Evolutionary conservation across 1,284 basidiomycete genomes (phyloP).

Genomic region (Cutaneotrichosporon sp.): DNA sequence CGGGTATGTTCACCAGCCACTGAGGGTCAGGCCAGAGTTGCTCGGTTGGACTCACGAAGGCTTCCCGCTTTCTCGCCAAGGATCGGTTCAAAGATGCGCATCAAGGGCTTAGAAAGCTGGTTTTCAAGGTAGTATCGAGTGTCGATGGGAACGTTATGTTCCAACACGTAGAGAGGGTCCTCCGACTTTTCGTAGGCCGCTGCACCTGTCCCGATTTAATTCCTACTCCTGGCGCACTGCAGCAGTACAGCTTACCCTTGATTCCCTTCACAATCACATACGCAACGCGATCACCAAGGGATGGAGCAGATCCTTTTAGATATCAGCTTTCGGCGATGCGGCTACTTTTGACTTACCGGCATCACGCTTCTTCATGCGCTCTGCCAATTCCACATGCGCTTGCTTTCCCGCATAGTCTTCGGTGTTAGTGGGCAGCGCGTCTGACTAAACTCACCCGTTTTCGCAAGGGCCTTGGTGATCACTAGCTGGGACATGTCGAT

Average conservation of each 20-base stretch:
- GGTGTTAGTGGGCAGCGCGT: background rate
- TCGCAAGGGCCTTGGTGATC: slow-evolving; percentile 91
- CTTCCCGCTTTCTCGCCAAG: slow-evolving; percentile 81
- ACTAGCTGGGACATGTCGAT: slow-evolving; percentile 96
- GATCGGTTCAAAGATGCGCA: slow-evolving; percentile 97
- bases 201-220: slow-evolving; percentile 58
- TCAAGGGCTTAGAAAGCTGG: slow-evolving; percentile 86
- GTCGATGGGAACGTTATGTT: slow-evolving; percentile 94
- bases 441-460: slow-evolving; percentile 57
- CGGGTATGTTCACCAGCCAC: slow-evolving; percentile 91
- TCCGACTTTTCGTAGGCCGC: slow-evolving; percentile 98
- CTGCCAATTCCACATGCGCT: slow-evolving; percentile 88
- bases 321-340: background rate
- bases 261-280: slow-evolving; percentile 95
- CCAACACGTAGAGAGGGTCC: slow-evolving; percentile 89
- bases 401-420: slow-evolving; percentile 60
- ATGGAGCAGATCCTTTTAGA: slow-evolving; percentile 71
- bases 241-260: slow-evolving; percentile 73
- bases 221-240: too few relatives aligned
- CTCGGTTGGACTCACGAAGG: slow-evolving; percentile 57
- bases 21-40: slow-evolving; percentile 43
- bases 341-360: slow-evolving; percentile 56
- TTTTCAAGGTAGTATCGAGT: slow-evolving; percentile 96
- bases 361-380: slow-evolving; percentile 89
- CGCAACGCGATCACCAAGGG: slow-evolving; percentile 89